These are phyloP conservation scores for Crotalaria pallida DNA, from an alignment of 306 rosid species.

Conservation along the genomic window DNA sequence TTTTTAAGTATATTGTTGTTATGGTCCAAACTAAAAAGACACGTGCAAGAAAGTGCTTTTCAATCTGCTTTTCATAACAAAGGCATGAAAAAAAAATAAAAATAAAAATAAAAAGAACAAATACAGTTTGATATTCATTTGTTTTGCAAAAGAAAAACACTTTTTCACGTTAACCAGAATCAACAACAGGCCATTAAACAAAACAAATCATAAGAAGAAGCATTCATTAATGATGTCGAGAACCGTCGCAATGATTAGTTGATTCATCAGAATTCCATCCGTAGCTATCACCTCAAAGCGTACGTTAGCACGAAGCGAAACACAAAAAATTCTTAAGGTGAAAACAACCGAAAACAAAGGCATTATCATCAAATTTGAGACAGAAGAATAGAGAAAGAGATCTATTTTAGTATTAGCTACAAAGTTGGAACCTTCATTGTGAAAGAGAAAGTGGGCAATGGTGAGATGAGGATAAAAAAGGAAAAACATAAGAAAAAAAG, in stretches of 20 bases:
- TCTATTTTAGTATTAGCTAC: not conserved
- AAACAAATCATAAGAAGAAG: no score
- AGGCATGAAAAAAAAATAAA: no score
- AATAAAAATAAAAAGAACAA: no score
- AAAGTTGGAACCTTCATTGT: slow-evolving; percentile 15
- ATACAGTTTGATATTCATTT: no score
- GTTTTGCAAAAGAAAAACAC: not conserved
- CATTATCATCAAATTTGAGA: not conserved
- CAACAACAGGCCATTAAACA: no score
- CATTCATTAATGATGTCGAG: slow-evolving; percentile 26
- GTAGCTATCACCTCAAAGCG: not conserved
- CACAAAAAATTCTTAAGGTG: no score
- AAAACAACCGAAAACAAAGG: not conserved
- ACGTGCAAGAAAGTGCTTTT: slow-evolving; percentile 5
- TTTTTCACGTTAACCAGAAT: not conserved
- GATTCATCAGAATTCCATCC: slow-evolving; percentile 16
- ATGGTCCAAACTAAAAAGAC: slow-evolving; percentile 10
- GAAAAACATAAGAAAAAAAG: not conserved
- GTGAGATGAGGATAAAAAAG: slow-evolving; percentile 74
- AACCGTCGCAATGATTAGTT: slow-evolving; percentile 20
- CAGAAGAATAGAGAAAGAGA: no score
- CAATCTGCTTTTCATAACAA: no score
- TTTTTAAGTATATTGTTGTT: no score
- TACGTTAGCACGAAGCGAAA: slow-evolving; percentile 24
- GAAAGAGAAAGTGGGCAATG: slow-evolving; percentile 43